phyloP scores from a whole-genome alignment of 805 yeast species.

The Isabelozyma rhagii region DNA sequence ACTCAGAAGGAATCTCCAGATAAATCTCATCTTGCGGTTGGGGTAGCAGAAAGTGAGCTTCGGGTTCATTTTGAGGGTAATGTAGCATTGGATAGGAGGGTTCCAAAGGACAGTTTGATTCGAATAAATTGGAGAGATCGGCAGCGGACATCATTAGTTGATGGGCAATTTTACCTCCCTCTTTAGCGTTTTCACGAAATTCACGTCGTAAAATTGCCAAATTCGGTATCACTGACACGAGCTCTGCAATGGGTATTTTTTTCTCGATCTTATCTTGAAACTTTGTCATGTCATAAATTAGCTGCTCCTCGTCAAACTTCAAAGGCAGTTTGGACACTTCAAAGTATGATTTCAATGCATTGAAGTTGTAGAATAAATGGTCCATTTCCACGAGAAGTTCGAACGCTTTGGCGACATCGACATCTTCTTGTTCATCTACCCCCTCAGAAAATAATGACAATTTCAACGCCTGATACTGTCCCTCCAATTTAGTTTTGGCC shows the following conservation, averaged over 20 bases:
- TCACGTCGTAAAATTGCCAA: constrained; percentile 27
- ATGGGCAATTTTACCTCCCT: constrained; percentile 26
- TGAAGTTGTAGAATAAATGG: constrained; percentile 20
- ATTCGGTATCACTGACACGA: constrained; percentile 15
- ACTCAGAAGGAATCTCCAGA: too few species aligned
- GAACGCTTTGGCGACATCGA: constrained; percentile 1
- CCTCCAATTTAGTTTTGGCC: constrained; percentile 10
- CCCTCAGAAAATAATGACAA: constrained; percentile 4
- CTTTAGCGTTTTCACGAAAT: constrained; percentile 25
- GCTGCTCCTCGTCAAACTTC: constrained; percentile 3
- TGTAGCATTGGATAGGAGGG: not conserved
- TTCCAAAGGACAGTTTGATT: not conserved
- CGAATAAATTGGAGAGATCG: not conserved
- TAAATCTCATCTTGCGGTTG: too few species aligned
- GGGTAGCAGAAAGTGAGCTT: not conserved
- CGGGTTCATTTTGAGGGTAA: not conserved
- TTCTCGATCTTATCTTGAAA: constrained; percentile 16
- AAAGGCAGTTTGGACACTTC: constrained; percentile 13
- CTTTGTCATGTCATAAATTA: constrained; percentile 13
- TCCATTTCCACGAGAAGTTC: constrained; percentile 20
- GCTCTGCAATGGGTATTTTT: constrained; percentile 18
- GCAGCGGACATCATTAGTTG: constrained; percentile 4
- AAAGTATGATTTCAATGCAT: constrained; percentile 21
- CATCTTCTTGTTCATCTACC: constrained; percentile 7
- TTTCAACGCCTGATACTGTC: constrained; percentile 10